Conservation (phyloP, 2,329 filamentous ascomycete genomes). For the Alternaria sp. region DNA sequence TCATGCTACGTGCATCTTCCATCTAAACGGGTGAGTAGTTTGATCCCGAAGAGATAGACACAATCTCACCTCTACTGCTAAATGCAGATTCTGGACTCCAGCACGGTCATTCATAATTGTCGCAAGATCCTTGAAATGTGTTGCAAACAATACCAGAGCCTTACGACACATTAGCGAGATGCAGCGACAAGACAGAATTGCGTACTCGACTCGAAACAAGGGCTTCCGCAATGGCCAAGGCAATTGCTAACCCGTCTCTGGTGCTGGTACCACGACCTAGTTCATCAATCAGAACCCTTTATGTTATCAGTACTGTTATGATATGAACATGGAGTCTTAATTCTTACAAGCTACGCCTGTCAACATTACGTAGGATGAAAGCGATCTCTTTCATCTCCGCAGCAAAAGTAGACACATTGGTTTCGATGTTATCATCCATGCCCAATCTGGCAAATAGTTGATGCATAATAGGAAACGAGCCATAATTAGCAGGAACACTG, state of each 20-base stretch:
- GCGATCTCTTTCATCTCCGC: conserved; percentile 96
- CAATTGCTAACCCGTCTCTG: conserved; percentile 86
- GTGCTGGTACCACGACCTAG: conserved; percentile 90
- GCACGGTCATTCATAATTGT: conserved; percentile 75
- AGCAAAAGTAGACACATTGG: conserved; percentile 91
- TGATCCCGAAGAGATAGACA: neutral
- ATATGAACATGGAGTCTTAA: neutral
- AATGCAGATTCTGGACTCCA: conserved; percentile 83
- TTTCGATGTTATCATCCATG: conserved; percentile 85
- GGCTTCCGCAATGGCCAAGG: conserved; percentile 87
- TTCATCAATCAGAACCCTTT: conserved; percentile 81
- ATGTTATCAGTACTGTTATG: neutral
- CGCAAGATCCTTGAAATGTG: conserved; percentile 87
- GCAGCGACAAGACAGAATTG: neutral
- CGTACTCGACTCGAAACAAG: conserved; percentile 71
- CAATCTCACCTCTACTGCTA: conserved; percentile 71
- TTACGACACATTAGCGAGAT: conserved; percentile 35
- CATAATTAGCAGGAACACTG: conserved; percentile 80
- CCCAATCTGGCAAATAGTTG: conserved; percentile 89
- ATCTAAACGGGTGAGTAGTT: conserved; percentile 31
- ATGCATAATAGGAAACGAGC: conserved; percentile 78
- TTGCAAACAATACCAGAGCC: conserved; percentile 89
- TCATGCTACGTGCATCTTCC: conserved; percentile 69
- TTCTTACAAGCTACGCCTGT: conserved; percentile 69
- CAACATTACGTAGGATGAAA: conserved; percentile 87